Evolutionary conservation across 176 grass and related monocot species (phyloP), one percentile per base, ranked within the genome.

Genomic region (Rhynchospora pubera): DNA sequence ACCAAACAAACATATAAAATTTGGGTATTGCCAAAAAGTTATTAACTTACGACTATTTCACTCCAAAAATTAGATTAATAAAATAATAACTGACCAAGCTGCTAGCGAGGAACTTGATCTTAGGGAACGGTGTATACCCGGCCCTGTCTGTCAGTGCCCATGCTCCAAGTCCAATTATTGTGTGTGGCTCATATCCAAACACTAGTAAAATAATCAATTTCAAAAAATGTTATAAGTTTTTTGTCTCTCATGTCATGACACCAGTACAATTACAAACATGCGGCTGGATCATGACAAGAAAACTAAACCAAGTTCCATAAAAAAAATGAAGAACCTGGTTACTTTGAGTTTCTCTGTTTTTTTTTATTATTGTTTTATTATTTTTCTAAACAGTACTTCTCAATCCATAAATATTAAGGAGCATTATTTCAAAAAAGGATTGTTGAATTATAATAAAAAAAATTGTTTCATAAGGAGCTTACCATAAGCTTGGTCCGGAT

Each of bases 181-280:
- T 88, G 65, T 98, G 95, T 3, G 92, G 95, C 57, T 98, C 95
- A 43, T 87, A 98, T n/a, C 92, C 92, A 65, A 98, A 94, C 66
- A 98, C 95, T 98, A 80, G 74, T 91, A 69, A 48, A 61, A 6
- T 12, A 23, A 47, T 0, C 60, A 81, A 48, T 81, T n/a, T 44
- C 26, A 22, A 12, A 55, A 56, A n/a, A 14, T 66, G 15, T 10
- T 16, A 16, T 1, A 65, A 65, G 6, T 32, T 5, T 28, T n/a
- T 66, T 66, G 28, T 18, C 12, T 65, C 15, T 39, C 10, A 42
- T 11, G 0, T 22, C 10, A 70, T 57, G 1, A 57, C 39, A 68
- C 0, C 26, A 67, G 16, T 9, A 32, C 53, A 73, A 5, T 5
- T 11, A 24, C 23, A 5, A 5, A 39, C 34, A 4, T 4, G 34